Conservation (phyloP, 768 basidiomycete genomes). For the Favolaschia claudopus region DNA sequence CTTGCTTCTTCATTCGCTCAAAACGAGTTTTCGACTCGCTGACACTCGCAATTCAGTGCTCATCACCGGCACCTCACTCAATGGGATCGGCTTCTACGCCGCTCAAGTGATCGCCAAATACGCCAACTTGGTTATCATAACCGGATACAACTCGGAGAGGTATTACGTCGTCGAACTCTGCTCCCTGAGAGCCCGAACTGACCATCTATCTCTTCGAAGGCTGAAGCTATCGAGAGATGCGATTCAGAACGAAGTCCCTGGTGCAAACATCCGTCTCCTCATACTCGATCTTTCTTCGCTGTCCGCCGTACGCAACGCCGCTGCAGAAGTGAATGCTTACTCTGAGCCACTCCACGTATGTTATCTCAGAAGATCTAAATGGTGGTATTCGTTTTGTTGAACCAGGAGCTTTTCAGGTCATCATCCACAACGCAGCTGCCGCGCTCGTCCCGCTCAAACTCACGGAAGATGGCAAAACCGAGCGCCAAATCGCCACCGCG, state of each 20-base stretch:
- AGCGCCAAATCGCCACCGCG: constrained; percentile 2
- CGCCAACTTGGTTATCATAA: constrained; percentile 8
- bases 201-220: neutral
- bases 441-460: neutral
- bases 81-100: too few relatives aligned
- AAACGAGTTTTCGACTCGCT: too few relatives aligned
- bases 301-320: constrained; percentile 4
- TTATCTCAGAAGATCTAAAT: too few relatives aligned
- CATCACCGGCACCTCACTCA: constrained; percentile 8
- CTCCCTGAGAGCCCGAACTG: neutral
- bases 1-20: too few relatives aligned
- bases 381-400: neutral
- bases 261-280: constrained; percentile 3
- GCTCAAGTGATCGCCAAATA: constrained; percentile 3
- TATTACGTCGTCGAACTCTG: neutral
- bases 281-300: constrained; percentile 9
- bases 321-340: constrained; percentile 17
- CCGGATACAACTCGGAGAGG: constrained; percentile 2
- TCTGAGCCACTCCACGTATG: constrained; percentile 7
- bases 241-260: neutral
- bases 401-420: neutral
- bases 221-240: neutral
- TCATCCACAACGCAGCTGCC: constrained; percentile 14
- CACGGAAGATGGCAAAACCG: constrained; percentile 1
- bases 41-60: too few relatives aligned